Base-by-base conservation (phyloP, 805 yeast species). In the Candida namnaoensis region DNA sequence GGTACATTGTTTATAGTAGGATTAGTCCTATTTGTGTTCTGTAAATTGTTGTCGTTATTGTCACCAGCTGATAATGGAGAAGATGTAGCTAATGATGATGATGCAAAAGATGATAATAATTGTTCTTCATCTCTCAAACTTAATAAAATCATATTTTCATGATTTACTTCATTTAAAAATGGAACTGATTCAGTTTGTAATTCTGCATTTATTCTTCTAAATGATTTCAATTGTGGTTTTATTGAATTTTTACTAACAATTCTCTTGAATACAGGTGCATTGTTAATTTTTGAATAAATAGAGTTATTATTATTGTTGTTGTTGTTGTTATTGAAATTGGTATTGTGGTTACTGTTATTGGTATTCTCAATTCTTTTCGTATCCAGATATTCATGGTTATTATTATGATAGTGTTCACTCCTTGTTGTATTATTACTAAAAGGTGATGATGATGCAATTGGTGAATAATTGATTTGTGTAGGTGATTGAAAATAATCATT, bases 221-320 rank as follows among this genome's bases (percentile, higher is more conserved):
- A 52, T 1, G 60, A 54, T 43, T 54, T 52, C 38, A 53, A 24
- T 35, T 54, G 58, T 7, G 60, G 60, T 32, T 50, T 56, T 13
- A 56, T 35, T 1, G 49, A 39, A 14, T 45, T 53, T 39, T 39
- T 53, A 15, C 46, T 47, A 7, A 54, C 51, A 4, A 54, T 35
- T 35, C 59, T 43, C 56, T 52, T 54, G 44, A 56, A 53, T 2
- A 56, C 49, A 5, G 60, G 58, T 1, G 59, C 51, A 30, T 41
- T 41, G 9, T 54, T 53, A 36, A 33, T 30, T 11, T 11, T 30
- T 12, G 33, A 19, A 19, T 19, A 19, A 19, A 19, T 19, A 19
- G 19, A 26, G 28, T 26, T 26, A 19, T 19, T 19, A 3, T 19
- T 19, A 19, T 19, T 19, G 19, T 19, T 19, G 19, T 19, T 19